Evolutionary conservation across 164 flowering plant species (phyloP).

Genomic region (Platanus orientalis): DNA sequence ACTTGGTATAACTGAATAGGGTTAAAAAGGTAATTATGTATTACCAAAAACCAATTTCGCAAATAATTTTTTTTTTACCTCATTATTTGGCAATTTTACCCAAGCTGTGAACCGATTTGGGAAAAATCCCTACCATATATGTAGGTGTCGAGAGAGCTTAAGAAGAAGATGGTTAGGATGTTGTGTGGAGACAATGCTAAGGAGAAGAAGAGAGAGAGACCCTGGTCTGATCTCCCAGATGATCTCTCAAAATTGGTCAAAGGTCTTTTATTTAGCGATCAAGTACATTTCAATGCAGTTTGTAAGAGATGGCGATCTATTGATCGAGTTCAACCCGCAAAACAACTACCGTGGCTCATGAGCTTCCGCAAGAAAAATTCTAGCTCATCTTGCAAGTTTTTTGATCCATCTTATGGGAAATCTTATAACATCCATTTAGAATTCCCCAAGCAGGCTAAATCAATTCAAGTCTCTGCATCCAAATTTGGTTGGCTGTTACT

Average conservation of each 20-base stretch:
- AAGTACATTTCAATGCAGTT: background rate
- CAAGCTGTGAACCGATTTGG: too few relatives aligned
- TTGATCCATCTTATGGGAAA: conserved; percentile 1
- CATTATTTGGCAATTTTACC: too few relatives aligned
- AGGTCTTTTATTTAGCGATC: background rate
- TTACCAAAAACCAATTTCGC: too few relatives aligned
- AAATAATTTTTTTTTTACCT: too few relatives aligned
- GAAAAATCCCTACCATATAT: too few relatives aligned
- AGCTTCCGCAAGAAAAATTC: background rate
- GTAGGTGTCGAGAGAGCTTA: too few relatives aligned
- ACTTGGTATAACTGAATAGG: too few relatives aligned
- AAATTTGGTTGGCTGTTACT: conserved; percentile 1
- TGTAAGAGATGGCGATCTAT: background rate
- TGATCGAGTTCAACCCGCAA: background rate
- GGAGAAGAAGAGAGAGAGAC: background rate
- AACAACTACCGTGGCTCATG: background rate
- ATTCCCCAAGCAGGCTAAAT: too few relatives aligned
- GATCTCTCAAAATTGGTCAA: background rate
- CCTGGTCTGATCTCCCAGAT: background rate
- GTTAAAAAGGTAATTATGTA: too few relatives aligned
- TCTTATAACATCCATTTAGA: background rate
- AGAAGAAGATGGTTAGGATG: too few relatives aligned
- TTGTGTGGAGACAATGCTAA: too few relatives aligned
- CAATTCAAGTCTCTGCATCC: background rate
- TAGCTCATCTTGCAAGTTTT: background rate